Percentiles rank a stretch among this genome's conserved stretches.
These are phyloP conservation scores for Fusarium mangiferae DNA, from an alignment of 2,329 filamentous ascomycete species.

Conservation along the genomic window DNA sequence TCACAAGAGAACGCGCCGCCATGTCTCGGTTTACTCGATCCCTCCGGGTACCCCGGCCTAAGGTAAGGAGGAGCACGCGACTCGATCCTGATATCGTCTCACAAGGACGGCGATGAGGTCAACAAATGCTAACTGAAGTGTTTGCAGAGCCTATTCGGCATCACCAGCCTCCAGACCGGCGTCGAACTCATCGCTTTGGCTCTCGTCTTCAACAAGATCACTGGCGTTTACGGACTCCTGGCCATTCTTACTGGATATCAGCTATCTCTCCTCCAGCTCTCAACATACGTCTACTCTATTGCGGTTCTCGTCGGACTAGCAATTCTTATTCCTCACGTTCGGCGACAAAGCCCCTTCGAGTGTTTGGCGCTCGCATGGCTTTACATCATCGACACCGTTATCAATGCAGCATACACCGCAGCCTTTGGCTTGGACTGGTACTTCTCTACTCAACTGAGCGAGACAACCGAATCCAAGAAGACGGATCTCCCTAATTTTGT, in stretches of 20 bases:
- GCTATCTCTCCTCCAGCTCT: slow-evolving; percentile 84
- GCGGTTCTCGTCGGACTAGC: slow-evolving; percentile 73
- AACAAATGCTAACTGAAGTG: slow-evolving; percentile 24
- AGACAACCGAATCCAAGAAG: slow-evolving; percentile 47
- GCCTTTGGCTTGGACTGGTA: slow-evolving; percentile 90
- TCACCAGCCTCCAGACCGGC: slow-evolving; percentile 87
- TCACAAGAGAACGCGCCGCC: slow-evolving; percentile 10
- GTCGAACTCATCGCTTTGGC: slow-evolving; percentile 85
- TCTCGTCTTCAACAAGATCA: slow-evolving; percentile 91
- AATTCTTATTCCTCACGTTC: slow-evolving; percentile 82
- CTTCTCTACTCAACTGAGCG: slow-evolving; percentile 67
- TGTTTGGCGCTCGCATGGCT: slow-evolving; percentile 85
- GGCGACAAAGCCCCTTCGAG: slow-evolving; percentile 80
- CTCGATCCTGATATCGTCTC: slow-evolving; percentile 3
- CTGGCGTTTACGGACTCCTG: slow-evolving; percentile 88
- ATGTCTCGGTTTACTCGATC: slow-evolving; percentile 54
- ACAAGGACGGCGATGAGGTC: neutral
- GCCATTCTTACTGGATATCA: slow-evolving; percentile 88
- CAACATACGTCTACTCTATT: slow-evolving; percentile 91
- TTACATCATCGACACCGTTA: slow-evolving; percentile 82
- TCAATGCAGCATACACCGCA: slow-evolving; percentile 85
- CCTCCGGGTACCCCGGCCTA: slow-evolving; percentile 53
- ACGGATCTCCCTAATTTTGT: slow-evolving; percentile 44
- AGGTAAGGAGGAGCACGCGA: slow-evolving; percentile 48
- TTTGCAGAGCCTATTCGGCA: slow-evolving; percentile 80